These are phyloP conservation scores for Colletotrichum tanaceti DNA, from an alignment of 2,329 filamentous ascomycete genomes.

Conservation along the genomic window DNA sequence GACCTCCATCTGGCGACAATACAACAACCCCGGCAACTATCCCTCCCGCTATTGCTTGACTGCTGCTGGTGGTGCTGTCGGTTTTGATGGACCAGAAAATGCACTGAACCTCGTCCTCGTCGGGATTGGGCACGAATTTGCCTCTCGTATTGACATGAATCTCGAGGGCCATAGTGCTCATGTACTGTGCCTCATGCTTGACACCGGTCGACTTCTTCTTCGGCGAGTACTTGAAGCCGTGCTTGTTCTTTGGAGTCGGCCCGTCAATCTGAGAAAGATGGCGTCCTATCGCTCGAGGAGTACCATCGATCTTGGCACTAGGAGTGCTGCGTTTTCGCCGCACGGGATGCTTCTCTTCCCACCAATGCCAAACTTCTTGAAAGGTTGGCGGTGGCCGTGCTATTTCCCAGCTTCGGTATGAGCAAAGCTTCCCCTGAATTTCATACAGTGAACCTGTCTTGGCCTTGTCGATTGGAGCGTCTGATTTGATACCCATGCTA, in stretches of 20 bases:
- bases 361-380: slow-evolving; percentile 77
- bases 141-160: slow-evolving; percentile 90
- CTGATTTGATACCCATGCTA: slow-evolving; percentile 64
- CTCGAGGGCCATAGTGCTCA: slow-evolving; percentile 96
- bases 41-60: slow-evolving; percentile 55
- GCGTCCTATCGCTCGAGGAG: slow-evolving; percentile 44
- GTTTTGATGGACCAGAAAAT: slow-evolving; percentile 92
- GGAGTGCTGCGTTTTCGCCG: slow-evolving; percentile 40
- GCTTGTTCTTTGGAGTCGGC: slow-evolving; percentile 82
- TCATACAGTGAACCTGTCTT: slow-evolving; percentile 64
- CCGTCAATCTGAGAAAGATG: slow-evolving; percentile 87
- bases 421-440: slow-evolving; percentile 63
- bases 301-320: slow-evolving; percentile 39
- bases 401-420: slow-evolving; percentile 81
- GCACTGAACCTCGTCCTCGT: slow-evolving; percentile 87
- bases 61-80: slow-evolving; percentile 70
- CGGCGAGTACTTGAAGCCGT: slow-evolving; percentile 89
- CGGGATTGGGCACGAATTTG: slow-evolving; percentile 85
- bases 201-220: slow-evolving; percentile 79
- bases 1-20: slow-evolving; percentile 70
- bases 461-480: slow-evolving; percentile 60
- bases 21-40: slow-evolving; percentile 78
- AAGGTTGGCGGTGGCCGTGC: slow-evolving; percentile 75
- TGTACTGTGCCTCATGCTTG: slow-evolving; percentile 88
- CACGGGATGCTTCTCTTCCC: slow-evolving; percentile 53